Evolutionary conservation across 176 grass and related monocot species (phyloP), one percentile per base, ranked within the genome.

Genomic region (Neostapfia colusana): DNA sequence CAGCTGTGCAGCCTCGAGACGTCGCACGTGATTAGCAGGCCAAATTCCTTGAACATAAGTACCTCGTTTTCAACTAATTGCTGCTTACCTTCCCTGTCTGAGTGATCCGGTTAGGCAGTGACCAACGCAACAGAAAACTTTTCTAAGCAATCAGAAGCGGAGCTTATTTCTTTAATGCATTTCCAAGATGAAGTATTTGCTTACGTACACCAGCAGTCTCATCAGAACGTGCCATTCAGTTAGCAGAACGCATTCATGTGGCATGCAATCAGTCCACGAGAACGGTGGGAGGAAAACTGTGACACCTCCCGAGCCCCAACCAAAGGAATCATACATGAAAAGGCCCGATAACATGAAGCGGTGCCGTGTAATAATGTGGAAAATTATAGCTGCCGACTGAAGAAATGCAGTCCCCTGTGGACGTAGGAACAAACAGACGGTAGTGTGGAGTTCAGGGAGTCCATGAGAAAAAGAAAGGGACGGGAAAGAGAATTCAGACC

Each of bases 211-310:
- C 43, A 13, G 43, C 14, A 17, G 14, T 5, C 17, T 49, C 46
- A 49, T 17, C 1, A n/a, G 3, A 17, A 49, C 4, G 45, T 27
- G 5, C 1, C 20, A 40, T 28, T 37, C 17, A 1, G 67, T 85
- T 37, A 25, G 49, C 46, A 25, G 49, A 75, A 65, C n/a, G 38
- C 67, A 78, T 57, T 72, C 67, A 66, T 85, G 46, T 57, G 67
- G 67, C 82, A 49, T 51, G 82, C 67, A 78, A 26, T 56, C 55
- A 10, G 55, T 5, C 55, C 55, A 58, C 23, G 25, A 26, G 54
- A 61, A 69, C 6, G 57, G 44, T 2, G 12, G 74, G 74, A 78
- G 72, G 82, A 31, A 71, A 84, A 55, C 82, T 70, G 56, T 78
- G 73, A 64, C 66, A 25, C 23, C 57, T 24, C 45, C 66, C 74